Base-by-base conservation (phyloP, 352 stramenopile species). In the Globisporangium viniferum region DNA sequence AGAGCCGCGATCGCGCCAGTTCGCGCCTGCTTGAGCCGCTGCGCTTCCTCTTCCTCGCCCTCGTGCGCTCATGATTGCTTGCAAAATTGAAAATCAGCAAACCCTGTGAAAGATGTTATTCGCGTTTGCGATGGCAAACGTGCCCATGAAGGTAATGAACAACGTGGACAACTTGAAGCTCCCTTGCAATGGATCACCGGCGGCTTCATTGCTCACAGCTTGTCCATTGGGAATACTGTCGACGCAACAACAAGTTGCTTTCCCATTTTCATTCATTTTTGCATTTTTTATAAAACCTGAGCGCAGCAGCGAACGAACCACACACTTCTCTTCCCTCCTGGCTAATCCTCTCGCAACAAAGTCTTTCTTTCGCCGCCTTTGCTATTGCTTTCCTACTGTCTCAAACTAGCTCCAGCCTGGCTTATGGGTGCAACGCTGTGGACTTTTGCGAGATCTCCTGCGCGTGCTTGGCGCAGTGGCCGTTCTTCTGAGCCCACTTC, bases 401-500 rank as follows among this genome's bases (percentile, higher is more conserved):
- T 22, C 44, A 20, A 24, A 20, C 44, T 51, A 46, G 39, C 59
- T 24, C 24, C 22, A 27, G 18, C 35, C 41, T 65, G 18, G 9
- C 57, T 71, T 79, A 77, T 66, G 79, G 77, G 54, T 84, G 70
- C 57, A 80, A 70, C 58, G 27, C 22, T 22, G 49, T 49, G 8
- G 58, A n/a, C 36, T 81, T 78, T 33, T 86, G 79, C 35, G 82
- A 82, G 59, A 95, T 83, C 72, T 95, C 87, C 66, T 95, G 87
- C 62, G 87, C 87, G 71, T 95, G 87, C 67, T 95, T 95, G 56
- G 88, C 88, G 68, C 88, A 95, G 66, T 93, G 86, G 36, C 86
- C 88, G 59, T 94, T 94, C 73, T 92, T 92, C 75, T 95, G 88
- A 4, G 88, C 86, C 86, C 88, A 94, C 76, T 96, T 96, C 24